These are phyloP conservation scores for thale cress (Arabidopsis thaliana) DNA, from an alignment of 345 rosid species.

Conservation along the genomic window DNA sequence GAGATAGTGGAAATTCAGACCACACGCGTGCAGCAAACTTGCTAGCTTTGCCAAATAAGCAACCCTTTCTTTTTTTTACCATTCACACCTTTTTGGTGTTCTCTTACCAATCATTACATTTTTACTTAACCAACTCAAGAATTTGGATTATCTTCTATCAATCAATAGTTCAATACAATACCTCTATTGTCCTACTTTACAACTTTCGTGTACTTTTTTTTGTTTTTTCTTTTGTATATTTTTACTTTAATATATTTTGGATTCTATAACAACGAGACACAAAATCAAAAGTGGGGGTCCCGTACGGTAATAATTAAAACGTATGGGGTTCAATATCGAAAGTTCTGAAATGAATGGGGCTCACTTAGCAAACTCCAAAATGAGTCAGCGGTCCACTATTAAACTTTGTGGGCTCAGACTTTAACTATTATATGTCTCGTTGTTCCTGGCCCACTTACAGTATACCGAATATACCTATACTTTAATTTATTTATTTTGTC, in stretches of 20 bases:
- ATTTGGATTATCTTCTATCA: slow-evolving; percentile 38
- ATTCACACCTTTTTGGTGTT: too few relatives aligned
- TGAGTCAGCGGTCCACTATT: slow-evolving; percentile 32
- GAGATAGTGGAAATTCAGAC: slow-evolving; percentile 9
- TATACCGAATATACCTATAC: slow-evolving; percentile 17
- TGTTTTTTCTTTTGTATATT: slow-evolving; percentile 9
- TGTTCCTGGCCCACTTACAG: slow-evolving; percentile 24
- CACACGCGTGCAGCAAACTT: slow-evolving; percentile 34
- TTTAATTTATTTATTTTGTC: slow-evolving; percentile 2
- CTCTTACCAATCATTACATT: not conserved
- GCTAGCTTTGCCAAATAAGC: slow-evolving; percentile 5
- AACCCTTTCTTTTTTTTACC: too few relatives aligned
- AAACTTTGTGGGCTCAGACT: slow-evolving; percentile 42
- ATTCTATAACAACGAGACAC: not conserved
- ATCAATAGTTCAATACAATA: not conserved
- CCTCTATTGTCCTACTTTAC: slow-evolving; percentile 12
- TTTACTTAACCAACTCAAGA: slow-evolving; percentile 9
- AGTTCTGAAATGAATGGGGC: slow-evolving; percentile 1
- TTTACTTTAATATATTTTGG: slow-evolving; percentile 4
- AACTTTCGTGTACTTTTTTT: not conserved
- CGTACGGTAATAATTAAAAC: slow-evolving; percentile 18
- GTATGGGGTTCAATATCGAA: slow-evolving; percentile 31
- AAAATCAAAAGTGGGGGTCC: slow-evolving; percentile 32
- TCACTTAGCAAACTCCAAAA: slow-evolving; percentile 32
- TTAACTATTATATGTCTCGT: slow-evolving; percentile 38